Evolutionary conservation across 345 rosid genomes (phyloP).

Genomic region (Bruguiera sexangula): DNA sequence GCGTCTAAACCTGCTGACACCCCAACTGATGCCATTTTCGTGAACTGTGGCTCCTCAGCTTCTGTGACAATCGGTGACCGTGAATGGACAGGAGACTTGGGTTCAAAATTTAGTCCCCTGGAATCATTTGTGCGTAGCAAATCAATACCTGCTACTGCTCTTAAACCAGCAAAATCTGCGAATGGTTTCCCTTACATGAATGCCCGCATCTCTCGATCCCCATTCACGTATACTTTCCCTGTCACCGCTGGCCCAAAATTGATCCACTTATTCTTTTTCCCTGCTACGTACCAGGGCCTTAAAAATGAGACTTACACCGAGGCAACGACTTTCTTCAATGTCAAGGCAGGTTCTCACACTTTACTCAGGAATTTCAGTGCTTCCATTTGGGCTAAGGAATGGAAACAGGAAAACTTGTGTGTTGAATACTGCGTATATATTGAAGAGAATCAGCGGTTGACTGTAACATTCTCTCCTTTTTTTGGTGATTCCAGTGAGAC

Average conservation of each 20-base stretch:
- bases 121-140: neutral
- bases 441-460: conserved; percentile 9
- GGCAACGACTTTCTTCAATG: conserved; percentile 9
- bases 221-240: conserved; percentile 14
- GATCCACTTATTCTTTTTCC: conserved; percentile 29
- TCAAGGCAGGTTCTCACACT: conserved; percentile 25
- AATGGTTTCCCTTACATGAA: conserved; percentile 17
- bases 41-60: conserved; percentile 12
- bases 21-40: conserved; percentile 9
- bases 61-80: neutral
- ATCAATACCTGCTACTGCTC: neutral
- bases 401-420: neutral
- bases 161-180: neutral
- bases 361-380: conserved; percentile 38
- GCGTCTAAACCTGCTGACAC: neutral
- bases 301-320: conserved; percentile 4
- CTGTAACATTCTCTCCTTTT: conserved; percentile 7
- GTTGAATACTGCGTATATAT: conserved; percentile 28
- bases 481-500: neutral
- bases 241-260: conserved; percentile 28
- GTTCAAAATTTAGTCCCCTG: conserved; percentile 7
- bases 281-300: conserved; percentile 10
- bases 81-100: conserved; percentile 8
- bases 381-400: neutral
- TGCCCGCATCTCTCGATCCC: conserved; percentile 25